Percentiles rank a stretch among this genome's conserved stretches.
Conservation (phyloP, 108 stramenopile genomes). For the Discostella stelligeroides region DNA sequence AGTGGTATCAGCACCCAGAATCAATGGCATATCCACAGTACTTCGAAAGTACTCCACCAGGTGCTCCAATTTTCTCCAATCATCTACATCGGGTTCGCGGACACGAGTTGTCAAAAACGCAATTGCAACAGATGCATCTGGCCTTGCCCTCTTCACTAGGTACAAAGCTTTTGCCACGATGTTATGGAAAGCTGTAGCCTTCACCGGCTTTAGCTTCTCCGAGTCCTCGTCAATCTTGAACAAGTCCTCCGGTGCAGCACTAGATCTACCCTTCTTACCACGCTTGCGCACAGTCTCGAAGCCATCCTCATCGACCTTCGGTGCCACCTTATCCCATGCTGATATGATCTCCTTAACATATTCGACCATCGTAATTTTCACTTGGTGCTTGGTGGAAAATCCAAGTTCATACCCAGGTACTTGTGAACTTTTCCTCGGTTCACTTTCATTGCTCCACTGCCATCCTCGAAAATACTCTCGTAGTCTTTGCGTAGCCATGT, state of each 20-base stretch:
- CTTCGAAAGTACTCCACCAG: constrained; percentile 48
- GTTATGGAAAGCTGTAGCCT: too few relatives aligned
- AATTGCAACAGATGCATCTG: constrained; percentile 46
- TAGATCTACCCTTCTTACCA: constrained; percentile 6
- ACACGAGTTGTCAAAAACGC: constrained; percentile 55
- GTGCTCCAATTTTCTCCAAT: constrained; percentile 46
- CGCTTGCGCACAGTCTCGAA: not conserved
- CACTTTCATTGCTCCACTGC: constrained; percentile 7
- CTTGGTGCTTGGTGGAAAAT: constrained; percentile 32
- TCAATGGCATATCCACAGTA: too few relatives aligned
- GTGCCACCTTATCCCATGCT: too few relatives aligned
- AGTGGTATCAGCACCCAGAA: constrained; percentile 3
- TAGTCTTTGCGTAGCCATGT: not conserved
- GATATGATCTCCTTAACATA: too few relatives aligned
- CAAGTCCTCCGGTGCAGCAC: not conserved
- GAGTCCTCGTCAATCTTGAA: too few relatives aligned
- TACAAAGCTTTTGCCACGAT: too few relatives aligned
- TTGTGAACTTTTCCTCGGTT: constrained; percentile 38
- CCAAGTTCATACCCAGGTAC: constrained; percentile 56
- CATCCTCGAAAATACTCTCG: not conserved
- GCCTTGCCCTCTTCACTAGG: too few relatives aligned
- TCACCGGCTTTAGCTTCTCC: too few relatives aligned
- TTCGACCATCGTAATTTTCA: too few relatives aligned
- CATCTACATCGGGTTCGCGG: too few relatives aligned
- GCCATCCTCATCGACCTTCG: too few relatives aligned